Evolutionary conservation across 2,329 filamentous ascomycete genomes (phyloP), one percentile per base, ranked within the genome.

Genomic region (Purpureocillium takamizusanense): DNA sequence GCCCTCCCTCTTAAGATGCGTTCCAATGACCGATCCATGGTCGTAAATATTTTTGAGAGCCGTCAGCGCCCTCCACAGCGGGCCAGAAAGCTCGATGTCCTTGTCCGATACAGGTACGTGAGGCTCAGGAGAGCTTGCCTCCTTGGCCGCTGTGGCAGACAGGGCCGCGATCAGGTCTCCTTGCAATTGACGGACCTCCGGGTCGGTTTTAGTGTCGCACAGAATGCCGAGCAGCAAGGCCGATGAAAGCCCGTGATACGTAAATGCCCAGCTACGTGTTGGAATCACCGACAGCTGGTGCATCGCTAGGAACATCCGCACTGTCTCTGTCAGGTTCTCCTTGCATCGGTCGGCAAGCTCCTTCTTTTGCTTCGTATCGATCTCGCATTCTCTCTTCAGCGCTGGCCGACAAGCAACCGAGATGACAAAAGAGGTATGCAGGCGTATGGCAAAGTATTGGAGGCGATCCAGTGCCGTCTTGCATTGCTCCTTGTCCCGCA

Each of bases 291-390:
- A 81, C 23, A 82, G 60, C 45, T 80, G 77, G 53, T 82, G 77
- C 78, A 82, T 82, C 13, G 77, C 74, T 16, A 82, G 61, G 51
- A 81, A 82, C 77, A 81, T 82, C 31, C 75, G 70, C 10, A 82
- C 77, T 11, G 77, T 81, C 51, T 81, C 76, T 6, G 74, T 74
- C 18, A 82, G 61, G 50, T 80, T 81, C 13, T 63, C 58, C 51
- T 78, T 79, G 62, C 78, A 82, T 41, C 70, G 69, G 21, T 74
- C 68, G 2, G 73, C 72, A 1, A 82, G 60, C 1, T 67, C 56
- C 33, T 64, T 64, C 48, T 76, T 78, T 47, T 82, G 75, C 1
- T 62, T 51, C 0, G 62, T 49, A 4, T 69, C 66, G 31, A 81
- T 64, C 9, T 62, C 60, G 46, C 67, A 72, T 34, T 75, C 69